phyloP scores from a whole-genome alignment of 176 grass and related monocot genomes.

The Elaeis guineensis region DNA sequence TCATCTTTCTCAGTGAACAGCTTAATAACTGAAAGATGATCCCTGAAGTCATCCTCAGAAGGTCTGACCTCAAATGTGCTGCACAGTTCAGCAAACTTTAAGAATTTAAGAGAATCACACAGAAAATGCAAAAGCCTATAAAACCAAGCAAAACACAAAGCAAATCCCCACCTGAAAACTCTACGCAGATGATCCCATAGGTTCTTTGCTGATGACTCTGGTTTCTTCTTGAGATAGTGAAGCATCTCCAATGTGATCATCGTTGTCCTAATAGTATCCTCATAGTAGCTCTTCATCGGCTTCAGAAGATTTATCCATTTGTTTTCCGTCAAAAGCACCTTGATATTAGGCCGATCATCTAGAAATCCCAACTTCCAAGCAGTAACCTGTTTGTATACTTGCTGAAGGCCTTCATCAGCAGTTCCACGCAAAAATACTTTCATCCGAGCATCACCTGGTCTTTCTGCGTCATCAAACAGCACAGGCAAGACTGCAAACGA shows the following conservation, averaged over 20 bases:
- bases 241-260: slow-evolving; percentile 54
- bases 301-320: slow-evolving; percentile 55
- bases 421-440: slow-evolving; percentile 34
- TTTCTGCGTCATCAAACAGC: slow-evolving; percentile 1
- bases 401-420: slow-evolving; percentile 19
- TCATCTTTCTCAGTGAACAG: slow-evolving; percentile 44
- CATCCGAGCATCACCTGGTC: not conserved
- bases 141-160: slow-evolving; percentile 14
- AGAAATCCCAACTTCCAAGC: slow-evolving; percentile 57
- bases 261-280: slow-evolving; percentile 24
- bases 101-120: slow-evolving; percentile 12
- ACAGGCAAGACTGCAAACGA: slow-evolving; percentile 39
- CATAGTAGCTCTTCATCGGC: slow-evolving; percentile 39
- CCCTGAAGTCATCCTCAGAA: slow-evolving; percentile 51
- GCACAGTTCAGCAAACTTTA: slow-evolving; percentile 22
- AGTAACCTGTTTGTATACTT: slow-evolving; percentile 31
- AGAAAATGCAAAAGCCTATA: not conserved
- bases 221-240: slow-evolving; percentile 67
- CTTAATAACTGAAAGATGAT: slow-evolving; percentile 52
- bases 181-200: slow-evolving; percentile 59
- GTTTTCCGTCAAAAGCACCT: slow-evolving; percentile 28
- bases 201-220: slow-evolving; percentile 41
- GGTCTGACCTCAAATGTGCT: slow-evolving; percentile 72
- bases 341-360: slow-evolving; percentile 27
- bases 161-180: slow-evolving; percentile 40